phyloP scores from a whole-genome alignment of 225 moss, liverwort and hornwort genomes.

The Sphagnum tenellum region DNA sequence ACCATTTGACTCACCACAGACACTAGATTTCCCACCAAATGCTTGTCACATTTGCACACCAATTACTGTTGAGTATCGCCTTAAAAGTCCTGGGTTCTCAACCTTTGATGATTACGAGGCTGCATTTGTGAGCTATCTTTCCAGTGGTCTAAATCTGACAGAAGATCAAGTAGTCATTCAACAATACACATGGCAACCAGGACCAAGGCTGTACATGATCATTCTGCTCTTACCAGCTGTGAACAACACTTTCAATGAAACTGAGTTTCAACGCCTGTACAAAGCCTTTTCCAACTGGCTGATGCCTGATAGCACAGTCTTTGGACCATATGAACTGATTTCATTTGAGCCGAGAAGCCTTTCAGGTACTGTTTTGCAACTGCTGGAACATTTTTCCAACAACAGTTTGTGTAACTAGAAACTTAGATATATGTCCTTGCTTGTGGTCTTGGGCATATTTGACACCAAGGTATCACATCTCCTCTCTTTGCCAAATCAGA shows the following conservation, averaged over 20 bases:
- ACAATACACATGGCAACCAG: constrained; percentile 37
- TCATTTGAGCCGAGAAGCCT: constrained; percentile 17
- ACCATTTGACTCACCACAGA: too few relatives aligned
- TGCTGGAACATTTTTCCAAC: too few relatives aligned
- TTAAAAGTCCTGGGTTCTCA: constrained; percentile 67
- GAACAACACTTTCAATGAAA: constrained; percentile 24
- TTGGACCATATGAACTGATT: constrained; percentile 75
- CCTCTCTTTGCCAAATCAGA: too few relatives aligned
- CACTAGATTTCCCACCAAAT: too few relatives aligned
- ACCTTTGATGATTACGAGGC: constrained; percentile 27
- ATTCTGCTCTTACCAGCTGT: constrained; percentile 38
- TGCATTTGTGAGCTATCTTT: constrained; percentile 38
- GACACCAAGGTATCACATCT: too few relatives aligned
- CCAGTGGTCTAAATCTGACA: constrained; percentile 21
- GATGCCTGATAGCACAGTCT: constrained; percentile 27
- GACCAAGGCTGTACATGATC: constrained; percentile 46
- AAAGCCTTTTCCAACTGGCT: constrained; percentile 22
- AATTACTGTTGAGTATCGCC: constrained; percentile 41
- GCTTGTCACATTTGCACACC: background rate
- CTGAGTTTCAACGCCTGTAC: constrained; percentile 42
- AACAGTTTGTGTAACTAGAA: too few relatives aligned
- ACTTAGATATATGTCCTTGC: too few relatives aligned
- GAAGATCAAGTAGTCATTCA: constrained; percentile 40
- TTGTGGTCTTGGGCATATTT: too few relatives aligned
- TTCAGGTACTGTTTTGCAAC: background rate